Base-by-base conservation (phyloP, 345 rosid genomes). In the Populus euphratica region DNA sequence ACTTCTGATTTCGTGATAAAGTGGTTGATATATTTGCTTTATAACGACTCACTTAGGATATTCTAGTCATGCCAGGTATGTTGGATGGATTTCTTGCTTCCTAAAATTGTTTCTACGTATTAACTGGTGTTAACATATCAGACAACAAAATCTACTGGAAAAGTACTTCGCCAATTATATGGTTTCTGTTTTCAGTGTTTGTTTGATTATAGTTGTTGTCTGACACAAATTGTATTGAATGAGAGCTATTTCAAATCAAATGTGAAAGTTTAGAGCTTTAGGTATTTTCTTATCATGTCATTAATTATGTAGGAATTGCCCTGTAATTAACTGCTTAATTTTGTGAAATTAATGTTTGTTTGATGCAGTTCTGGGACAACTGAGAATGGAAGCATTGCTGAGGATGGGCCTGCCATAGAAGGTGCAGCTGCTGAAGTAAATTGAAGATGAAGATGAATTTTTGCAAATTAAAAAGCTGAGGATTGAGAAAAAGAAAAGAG, bases 301-400 rank as follows among this genome's bases (percentile, higher is more conserved):
- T 23, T 79, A 62, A 12, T 20, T 16, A 44, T 70, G 59, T 38
- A 29, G 31, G 56, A 9, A 33, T 21, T 47, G 10, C 16, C 23
- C 27, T 47, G 8, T 18, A 12, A 29, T 75, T 41, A 47, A 25
- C 14, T 72, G 50, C 76, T 12, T 66, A n/a, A 41, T 18, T 67
- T 29, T 75, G 39, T 49, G 52, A 65, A 47, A 14, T 54, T 62
- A 75, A 68, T 56, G 41, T 72, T 41, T 66, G 59, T 2, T 14
- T 72, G 67, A 31, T 85, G 73, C 85, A 89, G 92, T 64, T 77
- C 79, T 38, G 88, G 76, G 68, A 66, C 39, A 23, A 75, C 41
- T 20, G 85, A 78, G 75, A 71, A 78, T 75, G 82, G 76, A 6
- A 29, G 78, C 25, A 69, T 36, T 43, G 66, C 67, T 23, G 79